These are phyloP conservation scores for Lentinula edodes DNA, from an alignment of 768 basidiomycete genomes.

Conservation along the genomic window DNA sequence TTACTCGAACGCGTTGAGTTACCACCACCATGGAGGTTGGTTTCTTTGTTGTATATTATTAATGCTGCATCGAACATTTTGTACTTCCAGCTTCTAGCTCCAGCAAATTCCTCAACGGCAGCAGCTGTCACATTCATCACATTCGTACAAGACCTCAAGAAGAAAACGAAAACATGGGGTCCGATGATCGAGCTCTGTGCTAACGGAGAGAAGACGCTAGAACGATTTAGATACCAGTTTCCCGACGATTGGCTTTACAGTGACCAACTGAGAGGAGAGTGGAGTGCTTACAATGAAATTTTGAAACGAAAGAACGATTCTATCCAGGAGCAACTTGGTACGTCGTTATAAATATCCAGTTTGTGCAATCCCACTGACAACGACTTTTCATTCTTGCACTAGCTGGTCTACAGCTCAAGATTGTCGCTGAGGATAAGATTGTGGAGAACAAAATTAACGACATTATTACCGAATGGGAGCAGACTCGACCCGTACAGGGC, in stretches of 20 bases:
- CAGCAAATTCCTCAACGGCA: conserved; percentile 89
- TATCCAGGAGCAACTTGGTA: conserved; percentile 98
- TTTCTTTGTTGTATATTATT: not conserved
- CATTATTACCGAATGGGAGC: conserved; percentile 89
- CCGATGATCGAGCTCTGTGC: conserved; percentile 95
- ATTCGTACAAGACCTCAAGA: conserved; percentile 98
- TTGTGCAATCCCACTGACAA: not conserved
- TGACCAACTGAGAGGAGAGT: conserved; percentile 95
- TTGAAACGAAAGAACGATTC: conserved; percentile 96
- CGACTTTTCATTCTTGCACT: not conserved
- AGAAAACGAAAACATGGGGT: conserved; percentile 94
- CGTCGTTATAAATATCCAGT: not conserved
- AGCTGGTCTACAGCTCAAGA: conserved; percentile 98
- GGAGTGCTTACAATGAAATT: conserved; percentile 98
- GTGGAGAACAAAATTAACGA: conserved; percentile 94
- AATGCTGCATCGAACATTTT: not conserved
- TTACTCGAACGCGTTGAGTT: conserved; percentile 27
- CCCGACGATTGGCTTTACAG: conserved; percentile 97
- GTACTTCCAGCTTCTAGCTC: conserved; percentile 51
- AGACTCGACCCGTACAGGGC: conserved; percentile 93
- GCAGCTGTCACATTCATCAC: conserved; percentile 99
- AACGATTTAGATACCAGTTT: conserved; percentile 95
- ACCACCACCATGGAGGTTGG: conserved; percentile 38
- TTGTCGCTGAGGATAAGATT: conserved; percentile 98
- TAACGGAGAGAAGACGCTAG: conserved; percentile 93